Base-by-base conservation (phyloP, 257 asterid genomes). In the Solanum pinnatisectum region DNA sequence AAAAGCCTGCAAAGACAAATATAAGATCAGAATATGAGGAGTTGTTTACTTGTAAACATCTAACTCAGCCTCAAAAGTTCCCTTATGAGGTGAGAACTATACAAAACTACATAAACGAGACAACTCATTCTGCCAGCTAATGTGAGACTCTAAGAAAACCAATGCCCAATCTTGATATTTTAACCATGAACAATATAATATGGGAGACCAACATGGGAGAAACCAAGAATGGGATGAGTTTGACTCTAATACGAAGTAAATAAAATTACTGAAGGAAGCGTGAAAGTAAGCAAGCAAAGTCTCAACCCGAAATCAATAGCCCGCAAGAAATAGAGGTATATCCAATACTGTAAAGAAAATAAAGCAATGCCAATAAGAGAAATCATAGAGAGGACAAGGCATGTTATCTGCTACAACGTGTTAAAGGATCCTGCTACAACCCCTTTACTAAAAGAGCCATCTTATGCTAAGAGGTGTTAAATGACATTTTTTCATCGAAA, bases 1-100 rank as follows among this genome's bases (percentile, higher is more conserved):
- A 86, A 95, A 95, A 46, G 98, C 98, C 98, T 95, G 91, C 77
- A 86, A 89, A 84, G 44, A 84, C 76, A 82, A 56, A 87, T 8
- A 36, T 13, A 23, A 39, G 35, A 10, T 76, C 35, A 76, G 12
- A 39, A 12, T 20, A 71, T 8, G 30, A 18, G 15, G 6, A 6
- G 82, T 73, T 73, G 23, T 35, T 8, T 73, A 36, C n/a, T 5
- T 8, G 44, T 23, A 12, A 67, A 12, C 35, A 12, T 25, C 73
- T 67, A 67, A 25, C 20, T 70, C 76, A 30, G 14, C 73, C 35
- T 67, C 73, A 67, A 67, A 67, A 67, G 35, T 67, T 67, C 6
- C 18, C 18, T 70, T 30, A 70, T 30, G 76, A 70, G 37, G 37
- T 70, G 37, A 70, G 39, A 30, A 13, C 9, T 6, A 11, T 30